A percentile compares a stretch with the other conserved stretches of the same genome.
These are phyloP conservation scores for Astrocystis sublimbata DNA, from an alignment of 495 filamentous ascomycete species.

Conservation along the genomic window DNA sequence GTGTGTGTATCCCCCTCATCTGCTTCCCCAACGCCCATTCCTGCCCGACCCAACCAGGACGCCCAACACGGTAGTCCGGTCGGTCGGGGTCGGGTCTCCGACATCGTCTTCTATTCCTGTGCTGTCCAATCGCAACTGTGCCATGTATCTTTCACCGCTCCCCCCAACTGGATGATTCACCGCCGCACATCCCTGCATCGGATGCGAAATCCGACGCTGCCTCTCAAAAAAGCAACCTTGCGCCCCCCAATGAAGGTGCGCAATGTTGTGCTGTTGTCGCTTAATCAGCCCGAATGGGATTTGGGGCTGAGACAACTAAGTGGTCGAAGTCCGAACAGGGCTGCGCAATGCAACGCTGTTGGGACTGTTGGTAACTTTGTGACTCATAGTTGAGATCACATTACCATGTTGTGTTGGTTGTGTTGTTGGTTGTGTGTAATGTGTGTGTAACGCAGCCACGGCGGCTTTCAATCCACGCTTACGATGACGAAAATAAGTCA, in stretches of 20 bases:
- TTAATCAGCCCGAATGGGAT: background rate
- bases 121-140: slow-evolving; percentile 1
- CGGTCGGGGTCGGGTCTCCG: slow-evolving; percentile 11
- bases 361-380: slow-evolving; percentile 6
- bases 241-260: background rate
- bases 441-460: background rate
- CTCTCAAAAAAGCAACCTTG: slow-evolving; percentile 12
- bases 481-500: background rate
- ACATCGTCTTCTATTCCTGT: slow-evolving; percentile 1
- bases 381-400: slow-evolving; percentile 6
- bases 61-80: slow-evolving; percentile 11
- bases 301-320: background rate
- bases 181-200: background rate
- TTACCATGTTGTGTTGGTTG: background rate
- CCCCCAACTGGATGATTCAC: slow-evolving; percentile 6
- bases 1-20: background rate
- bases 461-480: background rate
- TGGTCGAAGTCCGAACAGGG: background rate
- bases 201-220: background rate
- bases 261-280: background rate
- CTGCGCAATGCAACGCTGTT: background rate
- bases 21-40: slow-evolving; percentile 2
- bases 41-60: slow-evolving; percentile 10
- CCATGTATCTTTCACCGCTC: slow-evolving; percentile 8
- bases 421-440: too few relatives aligned